Base-by-base conservation (phyloP, 257 asterid species). In the Penstemon barbatus region DNA sequence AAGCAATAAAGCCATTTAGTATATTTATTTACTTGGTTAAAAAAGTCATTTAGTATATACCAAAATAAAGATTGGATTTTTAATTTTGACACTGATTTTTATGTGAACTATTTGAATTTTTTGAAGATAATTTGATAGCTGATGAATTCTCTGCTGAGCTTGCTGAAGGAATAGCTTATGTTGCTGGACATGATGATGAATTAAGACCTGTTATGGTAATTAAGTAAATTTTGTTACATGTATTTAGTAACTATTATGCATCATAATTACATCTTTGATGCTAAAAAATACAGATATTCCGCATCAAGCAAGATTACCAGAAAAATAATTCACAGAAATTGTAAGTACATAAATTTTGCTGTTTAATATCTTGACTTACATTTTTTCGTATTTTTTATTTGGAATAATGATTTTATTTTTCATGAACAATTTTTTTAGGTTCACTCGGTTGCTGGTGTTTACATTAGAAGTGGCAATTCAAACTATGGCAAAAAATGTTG, bases 61-160 rank as follows among this genome's bases (percentile, higher is more conserved):
- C 1, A 25, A 33, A 58, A 65, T 37, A 36, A 61, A 57, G 46
- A 44, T 10, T 10, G 38, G 48, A 49, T 13, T 46, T 50, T 37
- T 52, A 1, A 25, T 44, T 10, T 61, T 33, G 19, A 57, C 68
- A 70, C 77, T 73, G 69, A 73, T 72, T 75, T 76, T 65, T 5
- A 61, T 77, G 71, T 55, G 12, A n/a, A 37, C 4, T 18, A 9
- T 12, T 77, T 71, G 77, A 40, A 53, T 77, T 68, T 77, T 68
- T 68, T 63, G 43, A 70, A 94, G 99, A 91, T 61, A 76, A 80
- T 77, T 76, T 94, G 80, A 89, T 91, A 44, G 99, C 97, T 49
- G 97, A 94, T 84, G 97, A 94, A 63, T 94, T 94, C 79, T 91
- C 97, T 4, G 95, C 90, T 56, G 99, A 94, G 87, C 79, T 94